Percentiles rank a stretch among this genome's conserved stretches.
Conservation (phyloP, 2,329 filamentous ascomycete species). For the Neurospora crassa region DNA sequence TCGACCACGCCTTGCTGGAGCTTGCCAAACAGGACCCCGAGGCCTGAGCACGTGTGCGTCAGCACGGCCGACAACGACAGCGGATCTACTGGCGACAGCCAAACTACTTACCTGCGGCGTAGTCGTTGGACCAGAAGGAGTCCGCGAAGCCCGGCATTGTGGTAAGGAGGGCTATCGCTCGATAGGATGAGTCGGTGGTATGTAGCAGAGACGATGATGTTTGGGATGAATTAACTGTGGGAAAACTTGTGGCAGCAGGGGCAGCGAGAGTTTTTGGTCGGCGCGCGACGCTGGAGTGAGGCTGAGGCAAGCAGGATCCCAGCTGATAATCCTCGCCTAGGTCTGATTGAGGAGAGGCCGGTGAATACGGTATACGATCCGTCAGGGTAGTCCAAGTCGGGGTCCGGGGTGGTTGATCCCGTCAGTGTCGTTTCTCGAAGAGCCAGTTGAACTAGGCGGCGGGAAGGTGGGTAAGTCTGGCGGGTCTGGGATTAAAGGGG, state of each 20-base stretch:
- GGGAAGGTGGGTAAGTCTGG: background rate
- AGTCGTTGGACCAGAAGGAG: slow-evolving; percentile 97
- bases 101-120: slow-evolving; percentile 66
- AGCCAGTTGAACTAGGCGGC: background rate
- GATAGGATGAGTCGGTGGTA: background rate
- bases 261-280: slow-evolving; percentile 11
- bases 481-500: background rate
- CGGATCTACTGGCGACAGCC: background rate
- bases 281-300: slow-evolving; percentile 8
- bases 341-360: background rate
- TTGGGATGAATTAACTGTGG: slow-evolving; percentile 1
- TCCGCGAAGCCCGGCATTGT: slow-evolving; percentile 84
- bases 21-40: slow-evolving; percentile 92
- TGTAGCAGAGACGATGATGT: background rate
- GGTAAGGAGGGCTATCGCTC: slow-evolving; percentile 13
- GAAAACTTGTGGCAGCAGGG: slow-evolving; percentile 7
- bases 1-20: slow-evolving; percentile 93
- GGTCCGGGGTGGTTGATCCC: background rate
- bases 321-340: slow-evolving; percentile 3
- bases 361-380: background rate
- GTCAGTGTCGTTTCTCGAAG: background rate
- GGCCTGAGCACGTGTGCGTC: slow-evolving; percentile 36
- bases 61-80: slow-evolving; percentile 8
- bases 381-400: background rate
- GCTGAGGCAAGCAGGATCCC: slow-evolving; percentile 12